These are phyloP conservation scores for Phoma sp. DNA, from an alignment of 2,329 filamentous ascomycete genomes.

Conservation along the genomic window DNA sequence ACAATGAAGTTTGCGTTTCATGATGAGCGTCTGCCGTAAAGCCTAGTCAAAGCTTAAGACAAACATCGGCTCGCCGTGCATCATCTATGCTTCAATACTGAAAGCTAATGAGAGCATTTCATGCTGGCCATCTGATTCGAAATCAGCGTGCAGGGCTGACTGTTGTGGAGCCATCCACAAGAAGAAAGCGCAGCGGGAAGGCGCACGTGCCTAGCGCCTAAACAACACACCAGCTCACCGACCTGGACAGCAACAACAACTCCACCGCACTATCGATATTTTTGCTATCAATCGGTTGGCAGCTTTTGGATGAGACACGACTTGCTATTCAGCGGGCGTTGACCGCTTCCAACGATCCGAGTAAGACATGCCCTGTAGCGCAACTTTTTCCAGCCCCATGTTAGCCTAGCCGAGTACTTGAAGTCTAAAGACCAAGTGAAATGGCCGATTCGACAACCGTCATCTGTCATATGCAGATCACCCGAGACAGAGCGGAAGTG, in stretches of 20 bases:
- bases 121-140: too few relatives aligned
- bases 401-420: conserved; percentile 22
- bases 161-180: conserved; percentile 14
- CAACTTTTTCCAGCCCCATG: conserved; percentile 17
- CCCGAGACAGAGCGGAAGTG: conserved; percentile 19
- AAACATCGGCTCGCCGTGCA: too few relatives aligned
- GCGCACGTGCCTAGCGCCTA: conserved; percentile 14
- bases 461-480: conserved; percentile 14
- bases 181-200: conserved; percentile 17
- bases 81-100: too few relatives aligned
- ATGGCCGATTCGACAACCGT: conserved; percentile 28
- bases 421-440: conserved; percentile 20
- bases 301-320: conserved; percentile 24
- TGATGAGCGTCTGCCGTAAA: too few relatives aligned
- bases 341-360: conserved; percentile 30
- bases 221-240: conserved; percentile 28
- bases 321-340: conserved; percentile 21
- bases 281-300: conserved; percentile 2
- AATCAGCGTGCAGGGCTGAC: background rate
- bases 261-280: conserved; percentile 22
- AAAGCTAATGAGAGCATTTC: too few relatives aligned
- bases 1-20: too few relatives aligned
- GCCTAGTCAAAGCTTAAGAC: too few relatives aligned
- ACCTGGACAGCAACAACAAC: conserved; percentile 21
- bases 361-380: conserved; percentile 34